Evolutionary conservation across 2,329 filamentous ascomycete species (phyloP), one percentile per base, ranked within the genome.

Genomic region (Aureobasidium namibiae): DNA sequence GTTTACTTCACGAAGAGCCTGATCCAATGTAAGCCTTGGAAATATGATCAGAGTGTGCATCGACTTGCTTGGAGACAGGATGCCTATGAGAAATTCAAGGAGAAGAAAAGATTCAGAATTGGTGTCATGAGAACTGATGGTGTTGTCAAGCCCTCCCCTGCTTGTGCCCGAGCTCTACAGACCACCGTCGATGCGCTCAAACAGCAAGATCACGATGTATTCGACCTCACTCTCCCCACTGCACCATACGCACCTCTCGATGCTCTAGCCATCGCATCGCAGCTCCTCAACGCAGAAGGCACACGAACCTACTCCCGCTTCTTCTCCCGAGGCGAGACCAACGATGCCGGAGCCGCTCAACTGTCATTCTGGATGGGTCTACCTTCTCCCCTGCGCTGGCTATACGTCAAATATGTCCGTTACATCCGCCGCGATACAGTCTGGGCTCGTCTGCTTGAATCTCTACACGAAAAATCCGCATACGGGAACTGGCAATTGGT

Each of bases 401-500:
- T 94, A n/a, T 90, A 95, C 76, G 94, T 91, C 70, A 82, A 91
- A 6, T 96, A 88, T 81, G 86, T 94, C n/a, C 87, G 87, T 67
- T 95, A 96, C 70, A 77, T 96, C 62, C 83, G 85, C 57, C 76
- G 84, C 11, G 91, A 96, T 70, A 71, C 76, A 1, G 74, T 92
- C 50, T 95, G 90, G 88, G 90, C 91, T 0, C 86, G 84, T 0
- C 74, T 96, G 6, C 75, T 96, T 48, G 79, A 81, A 44, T 78
- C 86, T 66, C 95, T 89, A 82, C 80, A 84, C 56, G 80, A 83
- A 57, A 91, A 92, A 74, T 84, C 80, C 11, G 86, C 87, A 1
- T 83, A 81, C 62, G 86, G 95, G 73, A 87, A 92, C 69, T 96
- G 90, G 90, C 80, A 88, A 66, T 81, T 94, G 53, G 90, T 92